Base-by-base conservation (phyloP, 2,329 filamentous ascomycete species). In the Bisporella sp. region DNA sequence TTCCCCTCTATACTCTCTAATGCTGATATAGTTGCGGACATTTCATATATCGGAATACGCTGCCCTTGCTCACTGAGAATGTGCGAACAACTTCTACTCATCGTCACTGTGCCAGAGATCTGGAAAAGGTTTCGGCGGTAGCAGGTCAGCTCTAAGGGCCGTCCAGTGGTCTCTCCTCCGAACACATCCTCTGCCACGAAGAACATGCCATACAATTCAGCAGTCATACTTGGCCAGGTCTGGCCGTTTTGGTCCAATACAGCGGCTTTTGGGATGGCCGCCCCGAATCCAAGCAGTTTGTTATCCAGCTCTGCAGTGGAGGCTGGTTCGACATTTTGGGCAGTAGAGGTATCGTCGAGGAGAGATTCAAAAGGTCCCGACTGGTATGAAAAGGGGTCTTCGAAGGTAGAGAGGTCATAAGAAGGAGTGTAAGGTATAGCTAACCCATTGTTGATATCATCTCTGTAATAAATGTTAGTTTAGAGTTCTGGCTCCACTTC, bases 51-150 rank as follows among this genome's bases (percentile, higher is more conserved):
- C 40, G 89, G 84, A 28, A 88, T 79, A 47, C 88, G 84, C 40
- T 84, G 85, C 44, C 89, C 85, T 57, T 95, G 87, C 11, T 92
- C 91, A 63, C 90, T 76, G 54, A 87, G 75, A 59, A 81, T 82
- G 53, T 87, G 81, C 45, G 88, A 77, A 40, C 84, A 80, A 45
- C 85, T 78, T 28, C 79, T 71, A n/a, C 90, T 89, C 41, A 96
- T 69, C 0, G 82, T 89, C 49, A 97, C 80, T 47, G 87, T 87
- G 35, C 92, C 92, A 0, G 89, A 92, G 58, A 95, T 95, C 69
- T 96, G 91, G 75, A 95, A 97, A 44, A 97, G 74, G 63, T 97
- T 97, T 46, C 92, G 81, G 41, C 92, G 84, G 66, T 97, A 97
- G 74, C 92, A 97, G 0, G 92, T 97, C 65, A 97, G 71, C 70